Evolutionary conservation across 2,329 filamentous ascomycete genomes (phyloP).

Genomic region (Sordariomycetes sp.): DNA sequence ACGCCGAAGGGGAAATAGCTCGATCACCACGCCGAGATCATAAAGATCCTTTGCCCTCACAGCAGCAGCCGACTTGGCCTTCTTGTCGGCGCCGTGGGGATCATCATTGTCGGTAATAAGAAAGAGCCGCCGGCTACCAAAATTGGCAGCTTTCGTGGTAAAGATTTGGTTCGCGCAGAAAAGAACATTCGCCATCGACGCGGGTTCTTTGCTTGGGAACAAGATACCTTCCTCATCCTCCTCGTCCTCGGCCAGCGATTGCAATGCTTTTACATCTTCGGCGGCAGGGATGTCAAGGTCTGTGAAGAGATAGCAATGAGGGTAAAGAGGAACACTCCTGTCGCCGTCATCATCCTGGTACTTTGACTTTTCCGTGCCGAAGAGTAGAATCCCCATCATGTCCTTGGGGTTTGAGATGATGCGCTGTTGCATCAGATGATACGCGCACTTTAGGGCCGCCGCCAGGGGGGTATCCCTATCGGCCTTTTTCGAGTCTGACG

Average conservation of each 20-base stretch:
- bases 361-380: conserved; percentile 76
- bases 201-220: conserved; percentile 49
- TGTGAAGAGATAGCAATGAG: conserved; percentile 82
- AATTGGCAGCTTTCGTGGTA: conserved; percentile 87
- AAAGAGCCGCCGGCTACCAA: conserved; percentile 84
- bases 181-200: conserved; percentile 77
- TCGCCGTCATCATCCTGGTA: conserved; percentile 57
- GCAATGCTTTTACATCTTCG: conserved; percentile 70
- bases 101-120: conserved; percentile 91
- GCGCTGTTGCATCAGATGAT: conserved; percentile 91
- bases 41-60: conserved; percentile 91
- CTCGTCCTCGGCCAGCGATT: conserved; percentile 64
- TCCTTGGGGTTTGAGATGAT: conserved; percentile 95
- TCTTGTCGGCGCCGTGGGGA: conserved; percentile 63
- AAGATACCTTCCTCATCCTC: conserved; percentile 59
- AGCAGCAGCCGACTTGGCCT: conserved; percentile 60
- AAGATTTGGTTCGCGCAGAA: conserved; percentile 97
- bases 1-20: conserved; percentile 79
- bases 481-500: conserved; percentile 57
- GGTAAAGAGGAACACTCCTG: conserved; percentile 52
- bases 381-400: conserved; percentile 91
- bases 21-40: conserved; percentile 81
- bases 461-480: conserved; percentile 66
- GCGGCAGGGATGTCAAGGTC: conserved; percentile 83
- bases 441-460: conserved; percentile 86